phyloP scores from a whole-genome alignment of 2,329 filamentous ascomycete species.

The Curvularia hawaiiensis region DNA sequence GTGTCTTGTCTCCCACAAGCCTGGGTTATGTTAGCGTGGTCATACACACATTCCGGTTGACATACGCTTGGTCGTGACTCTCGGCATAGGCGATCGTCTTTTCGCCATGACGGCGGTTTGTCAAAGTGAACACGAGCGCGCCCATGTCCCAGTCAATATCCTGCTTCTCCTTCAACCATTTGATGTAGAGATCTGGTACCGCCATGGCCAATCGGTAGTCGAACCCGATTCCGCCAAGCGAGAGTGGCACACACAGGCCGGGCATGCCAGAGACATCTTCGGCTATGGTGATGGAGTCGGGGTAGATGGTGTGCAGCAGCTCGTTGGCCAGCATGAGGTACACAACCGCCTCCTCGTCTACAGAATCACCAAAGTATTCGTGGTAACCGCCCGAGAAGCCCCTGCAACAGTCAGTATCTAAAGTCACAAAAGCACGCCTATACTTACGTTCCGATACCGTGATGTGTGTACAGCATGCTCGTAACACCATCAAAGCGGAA shows the following conservation, averaged over 20 bases:
- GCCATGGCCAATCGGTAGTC: conserved; percentile 98
- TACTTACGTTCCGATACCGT: conserved; percentile 93
- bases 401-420: conserved; percentile 53
- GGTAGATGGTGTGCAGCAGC: conserved; percentile 89
- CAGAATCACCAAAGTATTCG: conserved; percentile 89
- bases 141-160: conserved; percentile 93
- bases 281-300: conserved; percentile 86
- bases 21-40: conserved; percentile 53
- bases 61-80: conserved; percentile 96
- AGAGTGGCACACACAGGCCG: conserved; percentile 84
- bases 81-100: conserved; percentile 99
- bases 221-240: conserved; percentile 90
- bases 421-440: background rate
- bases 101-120: conserved; percentile 91
- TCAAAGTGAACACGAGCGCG: conserved; percentile 83
- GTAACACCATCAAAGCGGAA: conserved; percentile 98
- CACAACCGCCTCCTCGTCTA: conserved; percentile 91
- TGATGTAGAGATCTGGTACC: conserved; percentile 98
- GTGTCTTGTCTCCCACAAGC: conserved; percentile 92
- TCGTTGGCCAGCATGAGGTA: conserved; percentile 98
- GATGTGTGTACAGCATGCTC: conserved; percentile 95
- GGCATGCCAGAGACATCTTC: conserved; percentile 99
- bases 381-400: conserved; percentile 98
- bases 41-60: conserved; percentile 23
- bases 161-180: conserved; percentile 90